Base-by-base conservation (phyloP, 208 protist species). In the Tetramitus jugosus region DNA sequence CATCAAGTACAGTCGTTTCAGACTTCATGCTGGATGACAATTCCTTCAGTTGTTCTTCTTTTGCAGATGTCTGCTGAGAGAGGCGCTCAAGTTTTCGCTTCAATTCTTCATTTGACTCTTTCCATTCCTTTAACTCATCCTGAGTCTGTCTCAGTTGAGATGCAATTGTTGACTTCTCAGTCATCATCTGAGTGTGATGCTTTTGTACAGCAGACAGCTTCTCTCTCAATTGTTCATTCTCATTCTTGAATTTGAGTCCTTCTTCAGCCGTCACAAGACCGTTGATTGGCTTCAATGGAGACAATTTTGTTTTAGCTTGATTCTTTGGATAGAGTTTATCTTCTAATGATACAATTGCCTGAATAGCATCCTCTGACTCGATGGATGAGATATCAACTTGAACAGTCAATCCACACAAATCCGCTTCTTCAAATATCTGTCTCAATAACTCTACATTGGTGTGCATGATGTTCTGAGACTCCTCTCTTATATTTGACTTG, bases 321-420 rank as follows among this genome's bases (percentile, higher is more conserved):
- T 2, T 42, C 40, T 71, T 71, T 26, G 65, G 23, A 71, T 49
- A 71, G 39, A 71, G 43, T 7, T 7, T 31, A 33, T 46, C 35
- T 49, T 71, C 65, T 14, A 71, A 26, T n/a, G n/a, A n/a, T n/a
- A n/a, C n/a, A n/a, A n/a, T 23, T 7, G 20, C 20, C 14, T 17
- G 20, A 37, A 46, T 1, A 33, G 35, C 65, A 33, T 71, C 43
- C 65, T 71, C 65, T 6, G 26, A 23, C 29, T 71, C 65, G 49
- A 71, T 71, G 35, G 20, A 35, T 49, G 65, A 71, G 35, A 71
- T 49, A 71, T 71, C 40, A 20, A 71, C 65, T 33, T 49, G 26
- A 8, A 71, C 6, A 13, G 26, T 49, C 7, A 71, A 71, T 33
- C 65, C 65, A 49, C 6, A 8, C 0, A 49, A 4, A 71, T 71